Conservation (phyloP, 345 rosid species). For the Erodium maritimum region DNA sequence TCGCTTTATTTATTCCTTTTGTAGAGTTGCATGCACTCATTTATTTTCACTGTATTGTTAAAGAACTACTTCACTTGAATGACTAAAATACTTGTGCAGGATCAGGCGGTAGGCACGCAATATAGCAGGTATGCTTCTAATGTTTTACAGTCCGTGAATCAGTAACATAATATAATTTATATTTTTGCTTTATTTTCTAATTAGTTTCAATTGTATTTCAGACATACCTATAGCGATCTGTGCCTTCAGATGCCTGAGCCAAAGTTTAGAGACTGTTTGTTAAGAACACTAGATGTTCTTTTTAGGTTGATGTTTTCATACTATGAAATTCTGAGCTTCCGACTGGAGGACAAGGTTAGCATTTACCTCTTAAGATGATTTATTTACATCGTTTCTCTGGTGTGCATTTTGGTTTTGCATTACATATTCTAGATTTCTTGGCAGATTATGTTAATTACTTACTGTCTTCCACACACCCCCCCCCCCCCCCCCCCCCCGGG, state of each 20-base stretch:
- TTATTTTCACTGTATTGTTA: neutral
- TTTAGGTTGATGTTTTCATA: conserved; percentile 83
- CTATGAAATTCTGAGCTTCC: conserved; percentile 78
- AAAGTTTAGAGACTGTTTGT: conserved; percentile 80
- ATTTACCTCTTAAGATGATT: conserved; percentile 13
- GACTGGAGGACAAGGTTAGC: conserved; percentile 48
- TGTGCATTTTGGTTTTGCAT: neutral
- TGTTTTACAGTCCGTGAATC: neutral
- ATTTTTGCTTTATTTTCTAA: conserved; percentile 12
- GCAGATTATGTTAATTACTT: too few relatives aligned
- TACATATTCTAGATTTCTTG: neutral
- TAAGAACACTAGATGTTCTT: conserved; percentile 71
- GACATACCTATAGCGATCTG: conserved; percentile 97
- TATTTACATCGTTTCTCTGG: conserved; percentile 4
- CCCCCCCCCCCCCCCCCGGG: too few relatives aligned
- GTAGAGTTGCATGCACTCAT: neutral
- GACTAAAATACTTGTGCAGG: conserved; percentile 43
- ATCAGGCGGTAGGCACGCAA: conserved; percentile 43
- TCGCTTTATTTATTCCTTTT: neutral
- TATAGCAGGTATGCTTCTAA: conserved; percentile 52
- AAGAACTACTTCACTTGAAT: conserved; percentile 5
- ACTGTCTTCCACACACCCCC: too few relatives aligned
- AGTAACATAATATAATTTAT: neutral
- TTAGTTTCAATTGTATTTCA: conserved; percentile 26
- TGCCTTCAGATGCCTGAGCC: conserved; percentile 92